Percentiles rank a stretch among this genome's conserved stretches.
Conservation (phyloP, 2,329 filamentous ascomycete species). For the Alternaria infectoria region DNA sequence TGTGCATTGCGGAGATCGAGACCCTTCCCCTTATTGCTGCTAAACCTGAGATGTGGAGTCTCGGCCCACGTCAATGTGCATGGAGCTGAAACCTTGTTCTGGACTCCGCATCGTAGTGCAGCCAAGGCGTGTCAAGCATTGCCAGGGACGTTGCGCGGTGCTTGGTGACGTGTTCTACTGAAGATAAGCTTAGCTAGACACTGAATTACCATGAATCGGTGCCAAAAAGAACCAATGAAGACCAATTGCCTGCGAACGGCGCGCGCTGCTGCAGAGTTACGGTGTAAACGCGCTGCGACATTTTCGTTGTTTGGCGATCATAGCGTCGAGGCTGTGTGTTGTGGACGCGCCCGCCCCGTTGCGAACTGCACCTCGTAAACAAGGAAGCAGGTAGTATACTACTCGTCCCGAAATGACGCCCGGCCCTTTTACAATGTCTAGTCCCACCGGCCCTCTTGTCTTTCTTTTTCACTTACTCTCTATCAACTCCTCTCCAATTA, state of each 20-base stretch:
- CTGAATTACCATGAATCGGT: neutral
- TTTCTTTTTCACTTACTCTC: constrained; percentile 5
- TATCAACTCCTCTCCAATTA: neutral
- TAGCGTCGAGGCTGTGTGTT: constrained; percentile 10
- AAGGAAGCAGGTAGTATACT: constrained; percentile 18
- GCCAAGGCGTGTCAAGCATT: constrained; percentile 37
- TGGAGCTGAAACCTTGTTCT: constrained; percentile 20
- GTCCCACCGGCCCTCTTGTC: constrained; percentile 7
- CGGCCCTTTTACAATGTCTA: constrained; percentile 7
- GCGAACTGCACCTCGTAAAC: constrained; percentile 23
- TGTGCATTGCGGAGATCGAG: neutral
- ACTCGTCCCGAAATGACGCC: constrained; percentile 26
- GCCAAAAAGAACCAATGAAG: neutral
- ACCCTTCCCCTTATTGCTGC: neutral
- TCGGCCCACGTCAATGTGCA: constrained; percentile 27
- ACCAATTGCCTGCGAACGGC: neutral
- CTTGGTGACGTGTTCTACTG: constrained; percentile 34
- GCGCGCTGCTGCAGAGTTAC: constrained; percentile 2
- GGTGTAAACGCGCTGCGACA: constrained; percentile 11
- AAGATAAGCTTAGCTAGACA: constrained; percentile 10
- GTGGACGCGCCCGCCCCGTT: neutral
- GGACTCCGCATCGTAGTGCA: neutral
- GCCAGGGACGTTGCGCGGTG: constrained; percentile 18
- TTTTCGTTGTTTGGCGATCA: constrained; percentile 10
- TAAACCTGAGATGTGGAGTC: constrained; percentile 1